These are phyloP conservation scores for Flammula alnicola DNA, from an alignment of 1,284 basidiomycete genomes.

Conservation along the genomic window DNA sequence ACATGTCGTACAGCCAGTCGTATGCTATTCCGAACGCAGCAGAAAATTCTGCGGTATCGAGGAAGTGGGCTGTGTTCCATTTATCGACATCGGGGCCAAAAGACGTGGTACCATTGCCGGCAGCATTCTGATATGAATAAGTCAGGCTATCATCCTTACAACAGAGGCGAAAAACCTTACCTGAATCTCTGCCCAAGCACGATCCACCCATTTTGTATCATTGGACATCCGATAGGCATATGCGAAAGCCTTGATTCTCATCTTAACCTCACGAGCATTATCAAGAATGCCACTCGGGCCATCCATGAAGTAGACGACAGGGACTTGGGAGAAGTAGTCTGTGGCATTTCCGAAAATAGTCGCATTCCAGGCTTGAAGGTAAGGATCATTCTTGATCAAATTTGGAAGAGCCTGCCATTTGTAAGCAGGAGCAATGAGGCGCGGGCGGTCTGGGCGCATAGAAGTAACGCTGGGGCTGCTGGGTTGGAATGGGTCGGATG, in stretches of 20 bases:
- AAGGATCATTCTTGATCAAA: conserved; percentile 87
- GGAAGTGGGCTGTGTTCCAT: conserved; percentile 93
- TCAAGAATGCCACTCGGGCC: conserved; percentile 93
- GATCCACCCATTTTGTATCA: conserved; percentile 87
- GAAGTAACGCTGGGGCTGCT: conserved; percentile 59
- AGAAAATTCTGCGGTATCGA: conserved; percentile 91
- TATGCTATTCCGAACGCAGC: conserved; percentile 91
- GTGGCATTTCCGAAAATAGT: conserved; percentile 93
- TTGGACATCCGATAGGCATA: conserved; percentile 93
- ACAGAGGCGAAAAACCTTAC: conserved; percentile 43
- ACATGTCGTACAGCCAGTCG: conserved; percentile 93
- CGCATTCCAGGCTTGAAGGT: conserved; percentile 88
- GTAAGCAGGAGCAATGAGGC: conserved; percentile 89
- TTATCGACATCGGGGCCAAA: conserved; percentile 67
- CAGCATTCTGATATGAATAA: conserved; percentile 57
- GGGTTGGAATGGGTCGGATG: conserved; percentile 74
- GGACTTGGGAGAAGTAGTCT: conserved; percentile 60
- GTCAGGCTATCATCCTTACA: conserved; percentile 1
- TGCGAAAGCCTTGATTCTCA: conserved; percentile 89
- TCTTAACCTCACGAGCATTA: conserved; percentile 87
- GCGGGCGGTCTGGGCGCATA: conserved; percentile 83
- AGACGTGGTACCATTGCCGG: conserved; percentile 60
- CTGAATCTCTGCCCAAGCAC: conserved; percentile 83
- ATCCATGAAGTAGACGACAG: conserved; percentile 79
- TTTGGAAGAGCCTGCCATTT: conserved; percentile 87